Conservation (phyloP, 129 eudicot species). For the Rutidosis leptorrhynchoides region DNA sequence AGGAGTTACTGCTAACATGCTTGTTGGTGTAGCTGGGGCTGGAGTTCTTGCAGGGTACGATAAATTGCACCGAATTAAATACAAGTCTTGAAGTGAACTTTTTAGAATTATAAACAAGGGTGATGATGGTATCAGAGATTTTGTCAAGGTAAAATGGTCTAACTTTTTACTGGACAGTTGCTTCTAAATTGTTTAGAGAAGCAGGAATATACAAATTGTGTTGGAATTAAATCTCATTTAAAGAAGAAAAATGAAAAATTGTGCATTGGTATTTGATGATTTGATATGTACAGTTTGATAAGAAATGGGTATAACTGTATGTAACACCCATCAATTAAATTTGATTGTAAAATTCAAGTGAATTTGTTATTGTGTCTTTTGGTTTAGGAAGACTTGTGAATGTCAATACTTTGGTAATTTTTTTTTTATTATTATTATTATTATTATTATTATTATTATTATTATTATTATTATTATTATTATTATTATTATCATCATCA, state of each 20-base stretch:
- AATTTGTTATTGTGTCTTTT: background rate
- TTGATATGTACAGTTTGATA: slow-evolving; percentile 27
- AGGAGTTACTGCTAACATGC: slow-evolving; percentile 93
- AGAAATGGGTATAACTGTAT: slow-evolving; percentile 11
- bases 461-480: too few relatives aligned
- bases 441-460: too few relatives aligned
- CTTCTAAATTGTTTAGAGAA: background rate
- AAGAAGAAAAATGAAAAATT: background rate
- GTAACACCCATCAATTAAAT: slow-evolving; percentile 3
- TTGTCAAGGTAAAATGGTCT: slow-evolving; percentile 3
- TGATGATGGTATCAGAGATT: background rate
- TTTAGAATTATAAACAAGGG: background rate
- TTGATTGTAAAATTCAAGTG: slow-evolving; percentile 9
- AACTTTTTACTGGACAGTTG: slow-evolving; percentile 8
- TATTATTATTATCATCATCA: too few relatives aligned
- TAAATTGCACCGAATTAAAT: slow-evolving; percentile 51
- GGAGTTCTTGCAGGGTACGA: slow-evolving; percentile 98
- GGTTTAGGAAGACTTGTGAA: background rate
- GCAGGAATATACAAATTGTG: background rate
- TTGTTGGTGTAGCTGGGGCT: slow-evolving; percentile 96
- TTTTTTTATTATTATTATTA: too few relatives aligned
- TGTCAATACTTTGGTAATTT: background rate
- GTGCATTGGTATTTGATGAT: slow-evolving; percentile 7
- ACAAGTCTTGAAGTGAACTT: slow-evolving; percentile 51
- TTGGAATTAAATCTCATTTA: slow-evolving; percentile 8